Base-by-base conservation (phyloP, 163 green algal species). In the Chlamydomonas reinhardtii region DNA sequence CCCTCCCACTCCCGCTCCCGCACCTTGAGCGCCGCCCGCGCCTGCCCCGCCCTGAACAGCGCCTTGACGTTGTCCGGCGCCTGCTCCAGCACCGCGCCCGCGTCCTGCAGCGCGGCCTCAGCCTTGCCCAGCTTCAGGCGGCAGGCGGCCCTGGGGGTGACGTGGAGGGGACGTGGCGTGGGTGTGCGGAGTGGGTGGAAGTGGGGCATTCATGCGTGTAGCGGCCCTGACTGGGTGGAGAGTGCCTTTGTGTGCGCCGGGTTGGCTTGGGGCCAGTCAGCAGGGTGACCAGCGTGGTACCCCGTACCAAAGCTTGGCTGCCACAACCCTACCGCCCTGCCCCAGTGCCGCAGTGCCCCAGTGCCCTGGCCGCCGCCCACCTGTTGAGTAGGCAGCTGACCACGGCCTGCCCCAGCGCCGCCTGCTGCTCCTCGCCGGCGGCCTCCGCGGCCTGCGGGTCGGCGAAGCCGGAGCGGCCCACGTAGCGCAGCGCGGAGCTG, bases 21-120 rank as follows among this genome's bases (percentile, higher is more conserved):
- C 54, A 91, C 65, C 73, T 92, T 72, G 27, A 88, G 73, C 32
- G 69, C 48, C 69, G 76, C 48, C 70, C 64, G 75, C 14, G 87
- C 90, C 76, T 94, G 91, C 0, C 88, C 92, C 20, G 84, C 43
- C 12, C 92, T 74, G 88, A 93, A 93, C 34, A 94, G 82, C 16
- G 89, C 92, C 81, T 94, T 94, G 39, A 86, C 84, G 68, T 94
- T 92, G 69, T 84, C 64, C 0, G 66, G 66, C 20, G 89, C 77
- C 43, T 72, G 69, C 35, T 91, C 87, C 27, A 94, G 76, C 56
- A 94, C 90, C 17, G 70, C 71, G 59, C 43, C 84, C 69, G 89
- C 91, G 72, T 92, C 88, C 29, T 70, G 37, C 16, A 86, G 83
- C 0, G 90, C 87, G 12, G 71, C 79, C 62, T 89, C 76, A 16